Evolutionary conservation across 208 protist genomes (phyloP), one percentile per base, ranked within the genome.

Genomic region (Wallacemonas sp.): DNA sequence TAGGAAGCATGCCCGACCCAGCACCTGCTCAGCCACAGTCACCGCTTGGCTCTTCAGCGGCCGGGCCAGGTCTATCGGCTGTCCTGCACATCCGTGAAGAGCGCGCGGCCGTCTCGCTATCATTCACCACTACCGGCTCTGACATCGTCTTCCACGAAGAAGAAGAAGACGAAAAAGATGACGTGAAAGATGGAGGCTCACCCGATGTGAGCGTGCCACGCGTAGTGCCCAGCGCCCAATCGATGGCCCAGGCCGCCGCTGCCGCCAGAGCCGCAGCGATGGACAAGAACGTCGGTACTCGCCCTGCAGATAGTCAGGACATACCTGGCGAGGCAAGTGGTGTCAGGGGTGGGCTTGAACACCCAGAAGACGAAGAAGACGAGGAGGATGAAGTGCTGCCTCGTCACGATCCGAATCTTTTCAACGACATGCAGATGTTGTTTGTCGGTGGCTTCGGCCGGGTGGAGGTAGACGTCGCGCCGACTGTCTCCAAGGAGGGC

Each of bases 401-500:
- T 9, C n/a, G 49, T 14, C 44, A 49, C 32, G 30, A 54, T 55
- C 61, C 33, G 16, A 44, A 44, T 12, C 5, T 8, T 16, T 63
- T 63, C 39, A 63, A 48, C 36, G 36, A 44, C 12, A 63, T 63
- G 39, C 4, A 30, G 32, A 56, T 19, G 0, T 66, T 92, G 21
- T 94, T 94, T 64, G 79, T 68, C 36, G 81, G 73, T 26, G 83
- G 88, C 17, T 91, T 70, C 61, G 88, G 88, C 0, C 82, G 88
- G 2, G 88, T 94, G 11, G 88, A 94, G 69, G 78, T 94, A 34
- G 82, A 94, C 49, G 79, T 76, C 17, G 27, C 70, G 16, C 88
- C 88, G 1, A 74, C 74, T 2, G 71, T 94, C 16, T 80, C 68
- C 2, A 41, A 70, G n/a, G 62, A 74, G 19, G 74, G 74, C 19